phyloP scores from a whole-genome alignment of 2,329 filamentous ascomycete genomes.

The Shiraia sp. region DNA sequence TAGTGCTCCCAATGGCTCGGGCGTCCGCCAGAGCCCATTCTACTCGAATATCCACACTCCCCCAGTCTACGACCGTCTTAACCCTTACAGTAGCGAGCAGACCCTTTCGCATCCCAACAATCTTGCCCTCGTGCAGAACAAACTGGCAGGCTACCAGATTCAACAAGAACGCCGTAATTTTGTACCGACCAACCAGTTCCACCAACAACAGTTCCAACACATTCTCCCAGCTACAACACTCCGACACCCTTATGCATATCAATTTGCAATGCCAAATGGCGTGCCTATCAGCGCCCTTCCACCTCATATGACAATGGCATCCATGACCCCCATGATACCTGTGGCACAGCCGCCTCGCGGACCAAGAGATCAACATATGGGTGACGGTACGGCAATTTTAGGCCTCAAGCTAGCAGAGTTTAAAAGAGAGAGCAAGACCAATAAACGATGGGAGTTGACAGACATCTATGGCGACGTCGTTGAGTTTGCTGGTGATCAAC shows the following conservation, averaged over 20 bases:
- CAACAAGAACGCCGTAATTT: slow-evolving; percentile 45
- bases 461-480: slow-evolving; percentile 87
- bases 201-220: slow-evolving; percentile 38
- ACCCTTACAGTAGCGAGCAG: slow-evolving; percentile 49
- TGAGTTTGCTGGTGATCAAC: slow-evolving; percentile 94
- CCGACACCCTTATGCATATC: slow-evolving; percentile 39
- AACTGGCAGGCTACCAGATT: slow-evolving; percentile 53
- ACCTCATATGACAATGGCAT: slow-evolving; percentile 39
- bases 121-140: slow-evolving; percentile 53
- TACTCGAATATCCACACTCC: slow-evolving; percentile 53
- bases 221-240: slow-evolving; percentile 43
- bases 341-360: slow-evolving; percentile 47
- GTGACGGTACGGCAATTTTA: slow-evolving; percentile 60
- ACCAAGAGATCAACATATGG: slow-evolving; percentile 57
- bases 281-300: slow-evolving; percentile 40
- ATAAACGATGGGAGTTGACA: slow-evolving; percentile 78
- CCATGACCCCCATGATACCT: slow-evolving; percentile 42
- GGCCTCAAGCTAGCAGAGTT: slow-evolving; percentile 81
- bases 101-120: slow-evolving; percentile 50
- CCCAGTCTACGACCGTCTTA: slow-evolving; percentile 48
- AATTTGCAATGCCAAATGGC: slow-evolving; percentile 42
- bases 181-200: slow-evolving; percentile 35
- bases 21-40: slow-evolving; percentile 51
- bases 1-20: slow-evolving; percentile 49
- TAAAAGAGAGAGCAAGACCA: slow-evolving; percentile 72